Evolutionary conservation across 2,329 filamentous ascomycete species (phyloP), one percentile per base, ranked within the genome.

Genomic region (Daldinia eschscholtzii): DNA sequence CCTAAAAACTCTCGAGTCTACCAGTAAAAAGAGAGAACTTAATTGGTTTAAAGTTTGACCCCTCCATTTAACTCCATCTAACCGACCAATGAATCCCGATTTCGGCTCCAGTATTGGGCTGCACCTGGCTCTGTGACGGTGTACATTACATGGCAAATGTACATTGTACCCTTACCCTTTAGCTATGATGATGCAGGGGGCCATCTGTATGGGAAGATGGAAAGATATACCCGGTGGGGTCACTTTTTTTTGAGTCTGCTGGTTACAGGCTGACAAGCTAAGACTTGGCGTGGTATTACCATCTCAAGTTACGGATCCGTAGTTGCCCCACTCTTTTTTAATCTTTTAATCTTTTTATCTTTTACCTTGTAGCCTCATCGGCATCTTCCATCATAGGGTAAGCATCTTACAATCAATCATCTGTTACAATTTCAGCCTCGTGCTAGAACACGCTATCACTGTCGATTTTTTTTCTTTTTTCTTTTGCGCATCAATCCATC

Each of bases 31-130:
- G 0, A 23, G 1, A 4, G 0, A 3, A 37, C 10, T 12, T 68
- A 37, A 71, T 72, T 72, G 70, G 70, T 37, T 41, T 10, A n/a
- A 37, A 44, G 18, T 2, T 15, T 33, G 18, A 52, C 4, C 13
- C 15, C n/a, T 33, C 57, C 33, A 64, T 70, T 61, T 67, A 30
- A 33, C n/a, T 33, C 52, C 26, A 61, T 67, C 64, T 70, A 30
- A 30, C 62, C 58, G 61, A 64, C 56, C 65, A 59, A 60, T 52
- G 41, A 44, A 52, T 33, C 64, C 62, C 67, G 64, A 71, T 70
- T 65, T 67, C 70, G 67, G 69, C 56, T 67, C 69, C 64, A 65
- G 42, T 46, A 6, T 69, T 65, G 46, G 57, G 58, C 35, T 65
- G n/a, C 30, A 13, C 64, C 48, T 70, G 69, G 66, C 56, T 66